These are phyloP conservation scores for Collybia sordida DNA, from an alignment of 768 basidiomycete genomes.

Conservation along the genomic window DNA sequence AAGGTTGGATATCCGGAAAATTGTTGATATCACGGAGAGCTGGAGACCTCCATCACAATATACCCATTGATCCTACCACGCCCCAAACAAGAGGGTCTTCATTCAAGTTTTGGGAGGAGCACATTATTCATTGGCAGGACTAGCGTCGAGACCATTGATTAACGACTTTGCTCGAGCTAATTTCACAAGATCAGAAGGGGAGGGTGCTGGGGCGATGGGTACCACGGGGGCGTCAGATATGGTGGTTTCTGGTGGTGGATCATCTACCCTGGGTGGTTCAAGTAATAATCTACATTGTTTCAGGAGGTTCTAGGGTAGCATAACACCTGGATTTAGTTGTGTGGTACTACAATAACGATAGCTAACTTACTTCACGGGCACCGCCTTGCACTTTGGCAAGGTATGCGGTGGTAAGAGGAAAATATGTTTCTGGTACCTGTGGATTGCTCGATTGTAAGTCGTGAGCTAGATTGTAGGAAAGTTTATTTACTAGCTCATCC, in stretches of 20 bases:
- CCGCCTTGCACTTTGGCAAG: slow-evolving; percentile 49
- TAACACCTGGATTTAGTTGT: neutral
- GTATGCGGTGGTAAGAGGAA: slow-evolving; percentile 45
- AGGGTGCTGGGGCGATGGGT: no score
- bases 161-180: no score
- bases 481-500: slow-evolving; percentile 36
- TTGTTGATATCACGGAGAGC: no score
- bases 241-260: neutral
- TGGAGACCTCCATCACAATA: no score
- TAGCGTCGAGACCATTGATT: no score
- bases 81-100: no score
- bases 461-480: neutral
- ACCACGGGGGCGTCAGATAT: neutral
- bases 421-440: slow-evolving; percentile 54
- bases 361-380: slow-evolving; percentile 33
- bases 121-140: no score
- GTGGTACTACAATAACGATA: neutral
- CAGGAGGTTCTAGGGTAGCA: slow-evolving; percentile 10
- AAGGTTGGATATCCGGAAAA: no score
- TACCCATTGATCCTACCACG: no score
- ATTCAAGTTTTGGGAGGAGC: no score
- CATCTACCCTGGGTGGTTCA: slow-evolving; percentile 3
- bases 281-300: slow-evolving; percentile 11
- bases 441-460: neutral
- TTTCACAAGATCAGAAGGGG: no score